Evolutionary conservation across 2,329 filamentous ascomycete species (phyloP).

Genomic region (Ophiocordyceps camponoti-leonardi): DNA sequence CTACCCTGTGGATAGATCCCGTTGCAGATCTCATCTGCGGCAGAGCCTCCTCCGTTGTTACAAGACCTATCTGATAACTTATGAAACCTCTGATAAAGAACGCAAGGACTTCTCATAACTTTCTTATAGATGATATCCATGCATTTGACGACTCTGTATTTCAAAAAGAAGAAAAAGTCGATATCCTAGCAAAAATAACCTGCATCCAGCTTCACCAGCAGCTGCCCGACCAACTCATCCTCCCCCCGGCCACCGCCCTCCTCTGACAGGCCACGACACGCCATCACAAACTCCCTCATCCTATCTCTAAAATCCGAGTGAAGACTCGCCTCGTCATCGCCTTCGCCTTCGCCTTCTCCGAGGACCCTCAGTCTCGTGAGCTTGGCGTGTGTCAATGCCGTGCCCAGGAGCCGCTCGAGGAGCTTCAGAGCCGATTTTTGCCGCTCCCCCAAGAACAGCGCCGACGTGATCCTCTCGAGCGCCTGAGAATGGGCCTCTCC

Average conservation of each 20-base stretch:
- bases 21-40: too few relatives aligned
- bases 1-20: too few relatives aligned
- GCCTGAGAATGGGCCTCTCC: conserved; percentile 54
- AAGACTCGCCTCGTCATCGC: conserved; percentile 21
- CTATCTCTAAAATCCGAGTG: conserved; percentile 55
- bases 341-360: conserved; percentile 8
- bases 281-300: conserved; percentile 55
- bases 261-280: conserved; percentile 50
- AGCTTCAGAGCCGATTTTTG: conserved; percentile 57
- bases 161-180: too few relatives aligned
- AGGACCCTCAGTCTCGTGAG: conserved; percentile 20
- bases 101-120: too few relatives aligned
- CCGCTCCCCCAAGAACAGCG: conserved; percentile 54
- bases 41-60: too few relatives aligned
- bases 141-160: too few relatives aligned
- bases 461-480: conserved; percentile 59
- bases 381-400: conserved; percentile 57
- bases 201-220: conserved; percentile 56
- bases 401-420: conserved; percentile 58
- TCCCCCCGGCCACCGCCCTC: conserved; percentile 28
- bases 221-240: conserved; percentile 47
- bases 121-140: too few relatives aligned
- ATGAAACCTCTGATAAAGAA: too few relatives aligned
- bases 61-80: too few relatives aligned
- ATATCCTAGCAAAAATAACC: conserved; percentile 52